Evolutionary conservation across 108 stramenopile species (phyloP), one percentile per base, ranked within the genome.

Genomic region (Pseudonitzschia pungens): DNA sequence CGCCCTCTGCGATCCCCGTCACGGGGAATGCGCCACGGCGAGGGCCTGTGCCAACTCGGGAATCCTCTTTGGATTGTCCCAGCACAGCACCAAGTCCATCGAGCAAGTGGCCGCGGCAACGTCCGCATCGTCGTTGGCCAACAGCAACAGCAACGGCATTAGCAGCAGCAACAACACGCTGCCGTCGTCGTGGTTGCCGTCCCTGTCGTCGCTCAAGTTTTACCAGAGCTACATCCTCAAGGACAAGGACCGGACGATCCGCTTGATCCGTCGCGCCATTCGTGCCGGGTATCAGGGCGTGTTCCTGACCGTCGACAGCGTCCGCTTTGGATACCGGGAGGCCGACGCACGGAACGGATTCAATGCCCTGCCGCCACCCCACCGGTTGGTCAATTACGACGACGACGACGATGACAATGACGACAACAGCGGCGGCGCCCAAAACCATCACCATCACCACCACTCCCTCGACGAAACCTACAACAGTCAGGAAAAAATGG

Each of bases 321-420:
- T 89, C n/a, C 66, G 89, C 54, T 93, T 93, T 81, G 92, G 92
- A n/a, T 93, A 82, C 65, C 79, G 92, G 28, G 89, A 90, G 66
- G 88, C 88, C 7, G 89, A 93, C 80, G 92, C 88, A 14, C 62
- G 89, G 14, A 93, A 93, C 78, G 86, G 69, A 24, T 84, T 84
- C 71, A 86, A 87, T 80, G 81, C 89, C 21, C 79, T 93, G 32
- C 92, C 92, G 22, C 68, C 84, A 52, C 92, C 89, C 12, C 86
- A 86, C 68, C 77, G 89, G 27, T 63, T 93, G 41, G 89, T 83
- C 7, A 90, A 93, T 55, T 93, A 93, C 60, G 86, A 88, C 59
- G 83, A 83, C 27, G 75, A 78, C 56, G 20, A 16, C 16, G 16
- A 16, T 3, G 50, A 51, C 16, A n/a, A 3, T 3, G 50, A 51